Percentiles rank a stretch among this genome's conserved stretches.
phyloP scores from a whole-genome alignment of 2,329 filamentous ascomycete genomes.

The Cadophora gregata region DNA sequence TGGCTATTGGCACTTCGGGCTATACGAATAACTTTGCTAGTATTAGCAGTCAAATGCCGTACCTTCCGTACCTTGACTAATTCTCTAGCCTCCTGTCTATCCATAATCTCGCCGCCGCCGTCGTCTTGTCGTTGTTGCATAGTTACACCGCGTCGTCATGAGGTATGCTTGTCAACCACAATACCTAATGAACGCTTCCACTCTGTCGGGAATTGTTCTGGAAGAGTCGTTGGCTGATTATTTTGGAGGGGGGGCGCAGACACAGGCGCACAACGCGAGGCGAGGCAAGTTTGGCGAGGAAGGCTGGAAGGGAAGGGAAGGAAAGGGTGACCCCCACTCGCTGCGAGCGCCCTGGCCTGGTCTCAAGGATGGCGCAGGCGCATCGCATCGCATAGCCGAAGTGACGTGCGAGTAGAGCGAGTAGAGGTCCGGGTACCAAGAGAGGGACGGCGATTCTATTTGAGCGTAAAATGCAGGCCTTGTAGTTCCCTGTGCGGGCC shows the following conservation, averaged over 20 bases:
- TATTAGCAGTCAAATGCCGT: neutral
- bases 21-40: too few species aligned
- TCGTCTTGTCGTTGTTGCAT: neutral
- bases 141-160: constrained; percentile 6
- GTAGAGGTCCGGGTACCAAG: neutral
- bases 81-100: neutral
- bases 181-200: neutral
- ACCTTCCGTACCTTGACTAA: neutral
- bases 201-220: constrained; percentile 7
- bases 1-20: neutral
- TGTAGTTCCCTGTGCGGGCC: neutral
- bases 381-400: neutral
- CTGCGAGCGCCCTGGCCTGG: neutral
- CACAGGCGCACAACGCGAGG: neutral
- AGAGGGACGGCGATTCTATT: neutral
- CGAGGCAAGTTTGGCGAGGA: constrained; percentile 8
- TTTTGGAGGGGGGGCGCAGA: constrained; percentile 2
- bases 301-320: neutral
- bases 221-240: constrained; percentile 10
- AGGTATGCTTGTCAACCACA: neutral
- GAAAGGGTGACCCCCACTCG: constrained; percentile 2
- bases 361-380: too few species aligned
- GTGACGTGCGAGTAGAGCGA: neutral
- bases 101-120: neutral
- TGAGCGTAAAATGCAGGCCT: neutral